These are phyloP conservation scores for Podospora comata DNA, from an alignment of 495 filamentous ascomycete species.

Conservation along the genomic window DNA sequence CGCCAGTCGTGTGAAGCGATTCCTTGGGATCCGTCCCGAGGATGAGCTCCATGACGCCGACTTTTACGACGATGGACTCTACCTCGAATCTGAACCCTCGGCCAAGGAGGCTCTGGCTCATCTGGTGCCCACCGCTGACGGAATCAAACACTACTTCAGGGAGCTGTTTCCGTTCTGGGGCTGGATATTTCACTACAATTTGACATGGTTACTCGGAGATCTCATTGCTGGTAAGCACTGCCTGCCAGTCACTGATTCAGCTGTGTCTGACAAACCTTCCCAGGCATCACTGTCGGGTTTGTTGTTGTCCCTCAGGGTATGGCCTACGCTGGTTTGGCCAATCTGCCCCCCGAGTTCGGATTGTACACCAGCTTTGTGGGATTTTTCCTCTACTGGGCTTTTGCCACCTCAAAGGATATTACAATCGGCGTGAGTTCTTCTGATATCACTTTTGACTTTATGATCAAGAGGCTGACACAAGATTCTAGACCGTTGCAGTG, in stretches of 20 bases:
- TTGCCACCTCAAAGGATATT: constrained; percentile 67
- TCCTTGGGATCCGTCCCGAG: constrained; percentile 30
- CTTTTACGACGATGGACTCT: constrained; percentile 52
- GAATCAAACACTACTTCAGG: constrained; percentile 52
- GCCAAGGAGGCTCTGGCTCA: constrained; percentile 62
- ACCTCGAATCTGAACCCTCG: constrained; percentile 74
- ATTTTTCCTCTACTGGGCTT: constrained; percentile 64
- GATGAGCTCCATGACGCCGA: constrained; percentile 24
- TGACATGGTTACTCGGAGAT: constrained; percentile 51
- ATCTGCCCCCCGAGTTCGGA: constrained; percentile 56
- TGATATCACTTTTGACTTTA: neutral
- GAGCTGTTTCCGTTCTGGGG: constrained; percentile 47
- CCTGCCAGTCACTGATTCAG: constrained; percentile 1
- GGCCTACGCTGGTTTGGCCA: constrained; percentile 61
- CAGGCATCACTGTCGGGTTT: constrained; percentile 33
- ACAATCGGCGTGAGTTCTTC: constrained; percentile 58
- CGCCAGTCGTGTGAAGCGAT: constrained; percentile 30
- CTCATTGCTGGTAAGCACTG: constrained; percentile 40
- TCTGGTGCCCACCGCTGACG: constrained; percentile 50
- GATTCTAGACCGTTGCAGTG: constrained; percentile 79
- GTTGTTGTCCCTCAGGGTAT: constrained; percentile 52
- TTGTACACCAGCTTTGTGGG: constrained; percentile 67
- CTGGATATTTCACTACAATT: constrained; percentile 53
- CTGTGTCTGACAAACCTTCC: neutral
- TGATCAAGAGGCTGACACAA: neutral